phyloP scores from a whole-genome alignment of 305 asterid species.

The Withania somnifera region DNA sequence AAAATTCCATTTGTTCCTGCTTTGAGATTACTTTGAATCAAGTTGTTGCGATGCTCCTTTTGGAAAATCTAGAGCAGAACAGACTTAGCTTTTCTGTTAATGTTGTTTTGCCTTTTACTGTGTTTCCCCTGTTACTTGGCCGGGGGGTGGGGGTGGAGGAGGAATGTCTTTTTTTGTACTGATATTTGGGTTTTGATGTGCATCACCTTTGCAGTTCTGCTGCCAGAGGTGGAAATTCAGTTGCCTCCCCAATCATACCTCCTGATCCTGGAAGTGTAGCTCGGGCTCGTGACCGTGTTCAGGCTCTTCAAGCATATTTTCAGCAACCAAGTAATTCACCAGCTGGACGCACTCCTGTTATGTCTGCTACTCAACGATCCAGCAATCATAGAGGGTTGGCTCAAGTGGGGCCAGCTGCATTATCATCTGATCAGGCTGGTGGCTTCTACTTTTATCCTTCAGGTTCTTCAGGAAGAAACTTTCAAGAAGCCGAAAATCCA shows the following conservation, averaged over 20 bases:
- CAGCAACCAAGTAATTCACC: slow-evolving; percentile 39
- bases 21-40: not conserved
- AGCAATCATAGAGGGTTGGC: slow-evolving; percentile 34
- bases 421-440: slow-evolving; percentile 44
- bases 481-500: slow-evolving; percentile 45
- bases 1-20: not conserved
- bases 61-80: not conserved
- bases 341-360: slow-evolving; percentile 24
- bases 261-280: slow-evolving; percentile 39
- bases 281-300: slow-evolving; percentile 47
- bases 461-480: slow-evolving; percentile 37
- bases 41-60: not conserved
- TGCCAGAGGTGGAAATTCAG: slow-evolving; percentile 53
- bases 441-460: slow-evolving; percentile 49
- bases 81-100: not conserved
- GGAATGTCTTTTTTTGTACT: not conserved
- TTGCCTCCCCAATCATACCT: slow-evolving; percentile 38
- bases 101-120: not conserved
- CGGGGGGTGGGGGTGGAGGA: not conserved
- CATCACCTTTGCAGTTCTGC: slow-evolving; percentile 28
- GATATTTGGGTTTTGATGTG: not conserved
- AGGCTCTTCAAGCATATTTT: slow-evolving; percentile 46
- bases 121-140: not conserved
- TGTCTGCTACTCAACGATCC: slow-evolving; percentile 39
- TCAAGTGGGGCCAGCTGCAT: slow-evolving; percentile 33